phyloP scores from a whole-genome alignment of 129 eudicot species.

The Helianthus annuus region HanXRQr2.0-SUNRISE NC_035433.2:28968957-28969456 shows the following conservation, averaged over 20 bases:
- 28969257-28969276: slow-evolving; percentile 31
- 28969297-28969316: slow-evolving; percentile 39
- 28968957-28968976: slow-evolving; percentile 21
- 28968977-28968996: slow-evolving; percentile 29
- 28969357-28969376: slow-evolving; percentile 26
- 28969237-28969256: slow-evolving; percentile 33
- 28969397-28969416: neutral
- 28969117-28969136: slow-evolving; percentile 16
- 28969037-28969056: slow-evolving; percentile 32
- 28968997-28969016: slow-evolving; percentile 23
- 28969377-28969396: neutral
- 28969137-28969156: slow-evolving; percentile 29
- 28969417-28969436: too few relatives aligned
- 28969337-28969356: slow-evolving; percentile 27
- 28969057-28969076: neutral
- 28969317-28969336: slow-evolving; percentile 40
- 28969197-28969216: slow-evolving; percentile 33
- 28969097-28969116: neutral
- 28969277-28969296: slow-evolving; percentile 34
- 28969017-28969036: slow-evolving; percentile 33
- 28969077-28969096: neutral
- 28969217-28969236: slow-evolving; percentile 28
- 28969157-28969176: slow-evolving; percentile 19
- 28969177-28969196: slow-evolving; percentile 25
- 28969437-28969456: neutral